Evolutionary conservation across 2,329 filamentous ascomycete genomes (phyloP), one percentile per base, ranked within the genome.

Genomic region (Paraphoma sp.): DNA sequence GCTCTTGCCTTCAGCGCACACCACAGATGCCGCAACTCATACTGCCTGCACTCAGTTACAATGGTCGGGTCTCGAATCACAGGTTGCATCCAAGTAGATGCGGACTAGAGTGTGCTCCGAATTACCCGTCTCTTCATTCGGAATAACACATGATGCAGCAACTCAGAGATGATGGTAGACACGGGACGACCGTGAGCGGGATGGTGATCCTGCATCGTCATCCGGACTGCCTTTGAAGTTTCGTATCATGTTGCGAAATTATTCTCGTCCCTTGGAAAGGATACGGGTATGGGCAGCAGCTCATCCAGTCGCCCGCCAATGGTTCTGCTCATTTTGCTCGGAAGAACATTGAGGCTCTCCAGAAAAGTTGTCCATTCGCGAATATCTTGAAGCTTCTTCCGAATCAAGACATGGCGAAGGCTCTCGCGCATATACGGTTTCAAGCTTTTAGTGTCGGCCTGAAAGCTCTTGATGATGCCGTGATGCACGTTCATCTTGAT

Each of bases 401-500:
- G 79, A 6, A 74, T 49, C 11, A 76, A 60, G 11, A 54, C 57
- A 5, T 48, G 36, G 9, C 59, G 63, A 17, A 74, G 40, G 2
- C 60, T 51, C 28, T 69, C 56, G 28, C 63, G 59, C 29, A 55
- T 38, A 1, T 61, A 49, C 7, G 48, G 45, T 1, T 56, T 28
- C 18, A 57, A 16, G 1, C 16, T 16, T 47, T 43, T 29, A 36
- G 44, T 29, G 71, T 75, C 50, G 77, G 68, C 41, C 54, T 83
- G 76, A 23, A 72, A 61, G 33, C 53, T 87, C 78, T 53, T 85
- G 79, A 76, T 90, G 82, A 42, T 86, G 80, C 60, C 86, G 80
- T 59, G 83, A 83, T 38, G 88, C 77, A 73, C 74, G 23, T 65
- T 68, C 57, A 75, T 65, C 8, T 64, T 56, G 16, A 74, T 45